Base-by-base conservation (phyloP, 2,329 filamentous ascomycete genomes). In the Neurospora sp. region DNA sequence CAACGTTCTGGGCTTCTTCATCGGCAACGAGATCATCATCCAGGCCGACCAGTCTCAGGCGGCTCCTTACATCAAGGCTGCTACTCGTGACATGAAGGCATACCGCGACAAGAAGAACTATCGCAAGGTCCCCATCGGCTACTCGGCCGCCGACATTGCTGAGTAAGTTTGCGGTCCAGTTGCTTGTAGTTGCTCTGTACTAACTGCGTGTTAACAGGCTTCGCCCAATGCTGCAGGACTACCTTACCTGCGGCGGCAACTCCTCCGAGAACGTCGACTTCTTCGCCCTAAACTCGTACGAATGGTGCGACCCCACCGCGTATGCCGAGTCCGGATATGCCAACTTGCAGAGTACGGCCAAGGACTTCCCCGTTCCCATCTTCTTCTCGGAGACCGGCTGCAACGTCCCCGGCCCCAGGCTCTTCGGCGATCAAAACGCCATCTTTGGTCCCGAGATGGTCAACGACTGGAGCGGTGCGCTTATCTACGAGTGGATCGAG, bases 321-420 rank as follows among this genome's bases (percentile, higher is more conserved):
- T 93, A 89, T 80, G 74, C 82, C 36, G 82, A 79, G 6, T 88
- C 92, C 2, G 92, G 92, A 70, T 97, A 97, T 81, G 77, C 83
- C 66, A 83, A 83, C 72, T 87, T 96, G 37, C 85, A 93, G 78
- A 79, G 83, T 68, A 88, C 91, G 73, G 89, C 91, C 6, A 85
- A 85, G 43, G 80, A 87, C 75, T 94, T 93, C 79, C 90, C 89
- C 66, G 88, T 96, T n/a, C 93, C 92, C 23, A 92, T 96, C 75
- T 94, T 93, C 84, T 92, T 97, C 81, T 94, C 92, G 40, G 93
- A 97, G 81, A 96, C 92, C 3, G 93, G 93, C 70, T 97, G 93
- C 85, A 94, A 92, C 77, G 84, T 82, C 6, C 83, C 84, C 0
- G 81, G 81, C 1, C 88, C 89, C 0, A 86, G 91, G 62, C 81